Evolutionary conservation across 208 protist genomes (phyloP), one percentile per base, ranked within the genome.

Genomic region (Trypanosoma theileri): DNA sequence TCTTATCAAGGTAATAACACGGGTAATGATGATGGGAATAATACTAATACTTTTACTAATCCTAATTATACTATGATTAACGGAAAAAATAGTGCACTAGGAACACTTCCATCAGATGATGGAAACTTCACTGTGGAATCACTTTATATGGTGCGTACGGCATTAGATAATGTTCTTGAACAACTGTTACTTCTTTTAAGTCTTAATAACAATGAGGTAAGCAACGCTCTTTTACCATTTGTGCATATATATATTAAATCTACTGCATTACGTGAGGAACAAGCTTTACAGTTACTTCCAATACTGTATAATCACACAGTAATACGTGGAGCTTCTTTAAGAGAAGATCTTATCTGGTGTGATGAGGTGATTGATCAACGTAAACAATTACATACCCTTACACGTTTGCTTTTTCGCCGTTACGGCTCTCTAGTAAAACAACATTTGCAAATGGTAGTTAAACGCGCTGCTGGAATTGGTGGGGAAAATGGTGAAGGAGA

Each of bases 211-310:
- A 56, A 59, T 51, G 76, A 84, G 24, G 83, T 86, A 14, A 78
- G 59, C 19, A 80, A 86, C 17, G 60, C 65, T 1, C 44, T 86
- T 4, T 46, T 91, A 12, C 62, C 74, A 4, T 84, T 89, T 63
- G 35, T 91, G 21, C 87, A 90, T 71, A 48, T 59, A 13, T 89
- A 89, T 41, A 58, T 85, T 28, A 93, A 93, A 63, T 86, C 79
- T 8, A 4, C 73, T 3, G 74, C 77, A n/a, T 64, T 93, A 56
- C 65, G 57, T 2, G 71, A 81, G 60, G 35, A 69, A 59, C 84
- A 89, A 80, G 82, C 84, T 19, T 66, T 45, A 24, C 71, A 80
- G 69, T 53, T 90, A 40, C 79, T 93, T 10, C 45, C 72, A 3
- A 65, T 60, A n/a, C 40, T 85, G 4, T 90, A 89, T 50, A 65